Evolutionary conservation across 768 basidiomycete species (phyloP).

Genomic region (Tylopilus cervinicoccineus): DNA sequence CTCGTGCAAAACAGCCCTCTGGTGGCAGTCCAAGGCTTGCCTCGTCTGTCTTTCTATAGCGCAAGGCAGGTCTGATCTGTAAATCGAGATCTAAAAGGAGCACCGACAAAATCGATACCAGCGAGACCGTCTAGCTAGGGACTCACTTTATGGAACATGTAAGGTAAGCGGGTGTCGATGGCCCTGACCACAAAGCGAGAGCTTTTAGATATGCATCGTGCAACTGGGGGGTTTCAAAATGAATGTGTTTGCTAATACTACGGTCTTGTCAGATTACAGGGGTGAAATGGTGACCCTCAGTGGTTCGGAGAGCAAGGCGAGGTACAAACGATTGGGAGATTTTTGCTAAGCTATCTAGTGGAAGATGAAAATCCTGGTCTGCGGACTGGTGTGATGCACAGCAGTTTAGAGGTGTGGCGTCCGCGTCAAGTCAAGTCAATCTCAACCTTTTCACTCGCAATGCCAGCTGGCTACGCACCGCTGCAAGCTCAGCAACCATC

Average conservation of each 20-base stretch:
- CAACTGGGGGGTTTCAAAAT: slow-evolving; percentile 13
- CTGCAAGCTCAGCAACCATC: slow-evolving; percentile 46
- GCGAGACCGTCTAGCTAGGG: background rate
- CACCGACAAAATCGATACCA: background rate
- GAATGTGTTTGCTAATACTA: background rate
- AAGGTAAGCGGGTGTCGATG: background rate
- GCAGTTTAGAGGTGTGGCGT: background rate
- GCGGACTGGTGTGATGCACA: background rate
- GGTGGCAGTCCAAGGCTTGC: slow-evolving; percentile 17
- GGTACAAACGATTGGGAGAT: background rate
- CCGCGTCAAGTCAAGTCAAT: background rate
- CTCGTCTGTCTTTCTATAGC: slow-evolving; percentile 15
- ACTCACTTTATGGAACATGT: background rate
- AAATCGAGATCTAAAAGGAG: slow-evolving; percentile 5
- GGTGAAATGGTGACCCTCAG: background rate
- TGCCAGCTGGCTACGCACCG: slow-evolving; percentile 51
- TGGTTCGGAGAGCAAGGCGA: background rate
- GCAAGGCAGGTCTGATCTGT: slow-evolving; percentile 8
- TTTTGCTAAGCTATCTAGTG: no score
- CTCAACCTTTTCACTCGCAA: slow-evolving; percentile 14
- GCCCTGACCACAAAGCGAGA: background rate
- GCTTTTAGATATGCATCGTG: slow-evolving; percentile 13
- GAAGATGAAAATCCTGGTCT: no score
- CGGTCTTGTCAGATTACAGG: slow-evolving; percentile 5
- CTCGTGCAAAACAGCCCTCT: slow-evolving; percentile 33